Evolutionary conservation across 163 green algal genomes (phyloP).

Genomic region (Chlamydomonas reinhardtii): DNA sequence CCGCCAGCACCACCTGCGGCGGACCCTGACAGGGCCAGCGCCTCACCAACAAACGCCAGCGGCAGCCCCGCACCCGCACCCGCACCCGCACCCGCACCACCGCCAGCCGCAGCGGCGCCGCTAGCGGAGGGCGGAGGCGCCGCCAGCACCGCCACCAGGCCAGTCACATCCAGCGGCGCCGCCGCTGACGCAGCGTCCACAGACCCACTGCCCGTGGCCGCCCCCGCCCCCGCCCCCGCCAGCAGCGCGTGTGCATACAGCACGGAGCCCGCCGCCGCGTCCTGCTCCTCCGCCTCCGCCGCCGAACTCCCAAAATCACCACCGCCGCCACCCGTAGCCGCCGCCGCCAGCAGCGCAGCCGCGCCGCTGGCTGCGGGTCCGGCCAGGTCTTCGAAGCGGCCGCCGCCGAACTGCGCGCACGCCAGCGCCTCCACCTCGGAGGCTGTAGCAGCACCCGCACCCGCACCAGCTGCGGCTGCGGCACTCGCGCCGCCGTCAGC

Average conservation of each 20-base stretch:
- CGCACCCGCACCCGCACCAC: neutral
- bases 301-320: neutral
- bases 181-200: too few species aligned
- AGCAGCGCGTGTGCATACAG: neutral
- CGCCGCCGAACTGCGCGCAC: conserved; percentile 23
- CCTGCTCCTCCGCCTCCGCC: neutral
- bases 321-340: neutral
- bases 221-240: too few species aligned
- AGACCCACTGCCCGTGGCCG: too few species aligned
- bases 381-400: neutral
- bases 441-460: neutral
- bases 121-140: too few species aligned
- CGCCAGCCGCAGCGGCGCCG: neutral
- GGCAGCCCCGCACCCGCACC: neutral
- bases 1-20: neutral
- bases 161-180: too few species aligned
- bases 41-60: neutral
- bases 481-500: neutral
- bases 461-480: neutral
- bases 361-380: too few species aligned
- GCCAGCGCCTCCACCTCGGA: neutral
- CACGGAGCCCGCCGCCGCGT: neutral
- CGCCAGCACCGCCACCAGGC: neutral
- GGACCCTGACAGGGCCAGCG: neutral
- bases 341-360: neutral